A percentile compares a stretch with the other conserved stretches of the same genome.
Evolutionary conservation across 1,284 basidiomycete genomes (phyloP).

Genomic region (Ustilago crameri): DNA sequence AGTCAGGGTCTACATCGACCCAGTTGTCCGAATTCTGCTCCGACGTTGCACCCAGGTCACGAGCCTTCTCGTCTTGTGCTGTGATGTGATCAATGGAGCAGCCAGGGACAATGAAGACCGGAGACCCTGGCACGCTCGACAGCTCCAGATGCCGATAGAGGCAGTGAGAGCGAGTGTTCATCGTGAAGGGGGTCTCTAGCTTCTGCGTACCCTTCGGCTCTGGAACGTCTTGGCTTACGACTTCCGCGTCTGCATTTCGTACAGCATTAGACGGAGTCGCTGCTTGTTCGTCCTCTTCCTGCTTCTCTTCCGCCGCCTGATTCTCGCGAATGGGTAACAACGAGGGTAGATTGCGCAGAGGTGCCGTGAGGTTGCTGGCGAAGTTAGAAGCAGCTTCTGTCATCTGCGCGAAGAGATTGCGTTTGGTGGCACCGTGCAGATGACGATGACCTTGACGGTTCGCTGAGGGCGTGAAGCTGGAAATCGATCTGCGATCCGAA

Average conservation of each 20-base stretch:
- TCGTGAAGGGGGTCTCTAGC: slow-evolving; percentile 14
- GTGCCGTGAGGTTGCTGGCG: slow-evolving; percentile 36
- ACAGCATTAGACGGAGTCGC: not conserved
- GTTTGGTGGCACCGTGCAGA: slow-evolving; percentile 32
- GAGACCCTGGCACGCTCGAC: slow-evolving; percentile 18
- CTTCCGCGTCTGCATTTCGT: not conserved
- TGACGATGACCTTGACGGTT: slow-evolving; percentile 46
- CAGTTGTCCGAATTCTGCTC: slow-evolving; percentile 29
- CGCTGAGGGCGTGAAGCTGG: slow-evolving; percentile 41
- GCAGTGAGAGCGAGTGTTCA: slow-evolving; percentile 38
- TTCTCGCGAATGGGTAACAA: slow-evolving; percentile 38
- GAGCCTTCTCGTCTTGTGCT: slow-evolving; percentile 26
- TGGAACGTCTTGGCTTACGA: slow-evolving; percentile 7
- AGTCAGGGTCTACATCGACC: slow-evolving; percentile 45
- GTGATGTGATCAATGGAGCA: slow-evolving; percentile 47
- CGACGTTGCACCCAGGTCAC: slow-evolving; percentile 27
- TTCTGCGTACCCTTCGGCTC: not conserved
- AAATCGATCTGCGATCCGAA: slow-evolving; percentile 34
- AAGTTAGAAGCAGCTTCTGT: slow-evolving; percentile 27
- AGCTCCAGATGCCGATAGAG: slow-evolving; percentile 34
- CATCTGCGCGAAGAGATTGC: slow-evolving; percentile 34
- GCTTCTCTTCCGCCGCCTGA: slow-evolving; percentile 17
- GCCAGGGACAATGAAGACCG: slow-evolving; percentile 46
- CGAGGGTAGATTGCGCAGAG: slow-evolving; percentile 28
- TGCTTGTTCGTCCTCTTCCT: slow-evolving; percentile 1